A percentile compares a stretch with the other conserved stretches of the same genome.
Evolutionary conservation across 768 basidiomycete genomes (phyloP).

Genomic region (Xanthoconium stramineum): DNA sequence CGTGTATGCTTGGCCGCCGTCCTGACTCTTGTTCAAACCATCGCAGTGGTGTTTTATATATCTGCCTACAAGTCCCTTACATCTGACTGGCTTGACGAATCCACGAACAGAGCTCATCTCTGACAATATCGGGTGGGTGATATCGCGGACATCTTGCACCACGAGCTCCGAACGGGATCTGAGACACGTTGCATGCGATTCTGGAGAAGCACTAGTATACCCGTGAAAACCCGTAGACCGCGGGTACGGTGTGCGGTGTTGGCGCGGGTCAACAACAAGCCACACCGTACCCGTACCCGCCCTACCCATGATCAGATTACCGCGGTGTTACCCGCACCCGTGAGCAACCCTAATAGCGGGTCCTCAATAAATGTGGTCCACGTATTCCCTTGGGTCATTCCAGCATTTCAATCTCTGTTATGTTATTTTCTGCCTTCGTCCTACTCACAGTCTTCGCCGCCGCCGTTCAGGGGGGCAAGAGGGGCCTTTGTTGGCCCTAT

Average conservation of each 20-base stretch:
- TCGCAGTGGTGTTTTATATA: no score
- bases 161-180: no score
- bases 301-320: not conserved
- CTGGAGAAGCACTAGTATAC: not conserved
- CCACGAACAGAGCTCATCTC: no score
- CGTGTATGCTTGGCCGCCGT: no score
- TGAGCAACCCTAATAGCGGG: not conserved
- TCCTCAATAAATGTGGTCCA: conserved; percentile 10
- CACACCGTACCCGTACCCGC: not conserved
- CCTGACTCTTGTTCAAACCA: no score
- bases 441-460: conserved; percentile 16
- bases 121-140: no score
- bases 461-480: conserved; percentile 33
- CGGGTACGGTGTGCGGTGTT: not conserved
- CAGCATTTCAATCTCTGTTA: not conserved
- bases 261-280: not conserved
- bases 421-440: conserved; percentile 20
- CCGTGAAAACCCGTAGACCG: not conserved
- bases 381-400: not conserved
- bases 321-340: not conserved
- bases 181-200: no score
- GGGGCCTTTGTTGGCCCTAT: conserved; percentile 37
- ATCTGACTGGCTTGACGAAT: no score
- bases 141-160: no score
- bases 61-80: no score